phyloP scores from a whole-genome alignment of 441 rosid species.

The Erysimum pusillum region DNA sequence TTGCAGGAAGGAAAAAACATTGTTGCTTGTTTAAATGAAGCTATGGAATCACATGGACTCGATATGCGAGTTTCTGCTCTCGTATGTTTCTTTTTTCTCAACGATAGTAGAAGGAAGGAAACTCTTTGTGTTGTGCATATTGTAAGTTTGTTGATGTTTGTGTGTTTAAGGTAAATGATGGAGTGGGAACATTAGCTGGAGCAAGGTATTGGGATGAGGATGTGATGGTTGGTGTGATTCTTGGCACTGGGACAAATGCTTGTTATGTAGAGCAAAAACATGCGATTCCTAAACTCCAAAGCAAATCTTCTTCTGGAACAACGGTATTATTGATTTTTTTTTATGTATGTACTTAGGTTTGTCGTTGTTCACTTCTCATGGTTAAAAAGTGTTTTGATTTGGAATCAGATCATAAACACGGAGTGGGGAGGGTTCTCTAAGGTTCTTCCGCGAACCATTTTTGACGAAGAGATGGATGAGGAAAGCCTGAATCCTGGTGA shows the following conservation, averaged over 20 bases:
- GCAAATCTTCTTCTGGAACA: conserved; percentile 54
- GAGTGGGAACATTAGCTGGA: conserved; percentile 87
- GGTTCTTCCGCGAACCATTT: conserved; percentile 73
- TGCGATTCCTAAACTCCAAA: conserved; percentile 72
- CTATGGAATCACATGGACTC: conserved; percentile 72
- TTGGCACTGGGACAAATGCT: conserved; percentile 96
- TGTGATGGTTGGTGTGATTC: conserved; percentile 89
- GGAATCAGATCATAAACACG: conserved; percentile 73
- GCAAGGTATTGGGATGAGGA: conserved; percentile 89
- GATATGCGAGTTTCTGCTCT: conserved; percentile 87
- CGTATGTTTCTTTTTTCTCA: conserved; percentile 48
- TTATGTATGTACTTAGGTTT: neutral
- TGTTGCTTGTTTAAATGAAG: conserved; percentile 88
- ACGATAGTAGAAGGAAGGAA: conserved; percentile 10
- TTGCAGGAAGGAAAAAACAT: conserved; percentile 81
- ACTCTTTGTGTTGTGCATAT: conserved; percentile 15
- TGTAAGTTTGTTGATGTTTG: conserved; percentile 12
- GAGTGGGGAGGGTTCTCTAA: conserved; percentile 95
- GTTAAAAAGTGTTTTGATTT: neutral
- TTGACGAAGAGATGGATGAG: conserved; percentile 82
- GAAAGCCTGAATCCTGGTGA: conserved; percentile 85
- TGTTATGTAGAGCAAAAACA: conserved; percentile 80
- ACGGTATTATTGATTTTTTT: conserved; percentile 52
- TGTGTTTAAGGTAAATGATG: conserved; percentile 73
- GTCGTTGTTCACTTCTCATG: conserved; percentile 4